Evolutionary conservation across 192 early-diverging fungal species (phyloP).

Genomic region (Backusella tuberculispora): DNA sequence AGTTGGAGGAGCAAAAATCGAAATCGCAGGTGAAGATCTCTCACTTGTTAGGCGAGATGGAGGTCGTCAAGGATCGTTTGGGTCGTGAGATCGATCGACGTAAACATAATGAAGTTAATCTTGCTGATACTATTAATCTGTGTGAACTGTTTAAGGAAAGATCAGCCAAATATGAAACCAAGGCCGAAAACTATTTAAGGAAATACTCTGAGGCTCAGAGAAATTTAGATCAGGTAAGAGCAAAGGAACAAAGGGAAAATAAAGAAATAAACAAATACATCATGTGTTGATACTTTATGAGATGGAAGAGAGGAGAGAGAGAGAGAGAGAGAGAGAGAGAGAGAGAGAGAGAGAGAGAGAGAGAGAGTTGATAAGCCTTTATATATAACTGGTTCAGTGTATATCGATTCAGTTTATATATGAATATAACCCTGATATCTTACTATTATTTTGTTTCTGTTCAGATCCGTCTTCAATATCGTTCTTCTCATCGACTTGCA

Average conservation of each 20-base stretch:
- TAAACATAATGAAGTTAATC: neutral
- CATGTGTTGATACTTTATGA: too few species aligned
- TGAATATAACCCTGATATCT: neutral
- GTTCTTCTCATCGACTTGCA: constrained; percentile 5
- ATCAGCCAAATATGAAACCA: neutral
- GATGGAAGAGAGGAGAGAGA: too few species aligned
- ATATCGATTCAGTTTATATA: neutral
- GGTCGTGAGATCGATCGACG: constrained; percentile 18
- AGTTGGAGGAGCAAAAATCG: neutral
- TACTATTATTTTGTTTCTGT: neutral
- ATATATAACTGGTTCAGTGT: neutral
- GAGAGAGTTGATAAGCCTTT: too few species aligned
- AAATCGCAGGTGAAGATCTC: neutral
- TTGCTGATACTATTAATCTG: neutral
- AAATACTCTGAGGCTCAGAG: neutral
- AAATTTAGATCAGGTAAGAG: neutral
- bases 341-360: too few species aligned
- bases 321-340: too few species aligned
- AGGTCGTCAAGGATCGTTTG: constrained; percentile 19
- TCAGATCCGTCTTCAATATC: neutral
- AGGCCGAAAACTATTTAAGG: neutral
- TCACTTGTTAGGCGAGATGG: constrained; percentile 14
- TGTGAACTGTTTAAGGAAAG: neutral
- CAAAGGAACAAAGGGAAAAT: too few species aligned
- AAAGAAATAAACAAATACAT: too few species aligned